These are phyloP conservation scores for Citrus medica DNA, from an alignment of 345 rosid species.

Conservation along the genomic window DNA sequence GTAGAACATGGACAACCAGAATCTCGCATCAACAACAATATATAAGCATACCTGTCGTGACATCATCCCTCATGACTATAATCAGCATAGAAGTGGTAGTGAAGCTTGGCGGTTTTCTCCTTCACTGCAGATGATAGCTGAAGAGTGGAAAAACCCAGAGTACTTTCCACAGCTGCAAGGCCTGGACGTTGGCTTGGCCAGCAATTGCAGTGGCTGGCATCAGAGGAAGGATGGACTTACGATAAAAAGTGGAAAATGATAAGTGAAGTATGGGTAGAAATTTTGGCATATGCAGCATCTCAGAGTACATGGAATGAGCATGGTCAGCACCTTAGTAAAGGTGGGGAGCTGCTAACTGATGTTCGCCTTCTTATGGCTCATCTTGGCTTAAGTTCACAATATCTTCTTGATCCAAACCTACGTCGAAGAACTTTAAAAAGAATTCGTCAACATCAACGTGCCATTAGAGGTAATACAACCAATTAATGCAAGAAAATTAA, in stretches of 20 bases:
- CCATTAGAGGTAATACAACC: too few relatives aligned
- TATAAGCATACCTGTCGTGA: too few relatives aligned
- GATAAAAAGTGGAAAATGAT: slow-evolving; percentile 33
- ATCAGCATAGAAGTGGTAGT: too few relatives aligned
- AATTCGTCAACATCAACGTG: too few relatives aligned
- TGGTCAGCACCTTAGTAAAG: slow-evolving; percentile 26
- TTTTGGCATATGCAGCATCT: slow-evolving; percentile 6
- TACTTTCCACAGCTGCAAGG: slow-evolving; percentile 10
- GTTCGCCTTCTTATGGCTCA: slow-evolving; percentile 41
- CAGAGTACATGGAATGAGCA: slow-evolving; percentile 29
- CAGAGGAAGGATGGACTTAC: background rate
- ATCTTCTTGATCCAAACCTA: background rate
- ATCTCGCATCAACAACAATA: too few relatives aligned
- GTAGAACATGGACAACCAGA: too few relatives aligned
- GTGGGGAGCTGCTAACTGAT: slow-evolving; percentile 37
- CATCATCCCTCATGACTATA: too few relatives aligned
- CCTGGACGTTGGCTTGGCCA: slow-evolving; percentile 23
- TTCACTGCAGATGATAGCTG: too few relatives aligned
- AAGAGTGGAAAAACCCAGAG: background rate
- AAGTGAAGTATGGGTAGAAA: slow-evolving; percentile 44
- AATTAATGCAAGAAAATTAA: too few relatives aligned
- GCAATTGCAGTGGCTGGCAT: slow-evolving; percentile 7
- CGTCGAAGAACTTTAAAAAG: too few relatives aligned
- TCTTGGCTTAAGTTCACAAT: slow-evolving; percentile 21
- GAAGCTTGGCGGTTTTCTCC: too few relatives aligned